Base-by-base conservation (phyloP, 2,329 filamentous ascomycete genomes). In the Phyllosticta citribraziliensis region DNA sequence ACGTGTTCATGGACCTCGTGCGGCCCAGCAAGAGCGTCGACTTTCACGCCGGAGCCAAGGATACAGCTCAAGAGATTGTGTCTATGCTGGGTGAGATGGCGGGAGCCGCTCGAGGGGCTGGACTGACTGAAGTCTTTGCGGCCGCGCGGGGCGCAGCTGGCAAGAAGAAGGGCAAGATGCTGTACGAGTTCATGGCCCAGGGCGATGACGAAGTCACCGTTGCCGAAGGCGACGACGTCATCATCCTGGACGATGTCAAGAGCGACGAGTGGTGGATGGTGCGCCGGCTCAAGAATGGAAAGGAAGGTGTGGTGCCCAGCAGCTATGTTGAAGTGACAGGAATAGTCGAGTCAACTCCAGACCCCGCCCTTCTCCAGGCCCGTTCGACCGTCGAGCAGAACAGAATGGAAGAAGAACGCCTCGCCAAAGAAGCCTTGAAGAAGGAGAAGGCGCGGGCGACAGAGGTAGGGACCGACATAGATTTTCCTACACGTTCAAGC, bases 191-290 rank as follows among this genome's bases (percentile, higher is more conserved):
- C 73, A 89, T 91, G 85, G 94, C 94, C 0, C 93, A 97, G 72
- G 92, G 92, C 40, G 89, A 96, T 8, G 94, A 99, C 68, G 94
- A 99, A 75, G 93, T 99, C 55, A 96, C 91, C 0, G 94, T 99
- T 55, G 86, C 84, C 25, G 83, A 88, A 22, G 94, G 88, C 51
- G 94, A 99, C 70, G 93, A 99, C 70, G 93, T 99, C 51, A 78
- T 96, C 52, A 80, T 99, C 59, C 74, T 97, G 61, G 93, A 99
- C 70, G 91, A 97, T 70, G 84, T 81, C 35, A 94, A 92, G 75
- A 97, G 92, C 64, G 91, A 97, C 63, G 94, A 99, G 72, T 99
- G 94, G 94, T 97, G 94, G 93, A 91, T 94, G 79, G 91, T 99
- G 40, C 85, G 89, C 63, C 85, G 92, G 40, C 70, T 97, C 65